Base-by-base conservation (phyloP, 306 rosid genomes). In the Argentina anserina region DNA sequence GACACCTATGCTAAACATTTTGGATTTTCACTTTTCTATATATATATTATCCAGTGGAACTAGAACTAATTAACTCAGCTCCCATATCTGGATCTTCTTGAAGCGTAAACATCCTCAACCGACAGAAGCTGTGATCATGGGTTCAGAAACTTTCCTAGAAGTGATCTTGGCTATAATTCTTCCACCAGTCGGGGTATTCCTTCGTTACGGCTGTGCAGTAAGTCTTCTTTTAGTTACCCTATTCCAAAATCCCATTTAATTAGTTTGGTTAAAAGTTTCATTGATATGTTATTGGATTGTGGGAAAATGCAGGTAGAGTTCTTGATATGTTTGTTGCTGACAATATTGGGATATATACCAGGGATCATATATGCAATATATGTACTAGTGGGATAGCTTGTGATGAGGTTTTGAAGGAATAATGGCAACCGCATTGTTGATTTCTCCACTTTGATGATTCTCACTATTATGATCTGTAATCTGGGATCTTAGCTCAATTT, bases 151-250 rank as follows among this genome's bases (percentile, higher is more conserved):
- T 37, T 90, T 87, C 77, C 23, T 90, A 2, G 90, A 90, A 81
- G 79, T 86, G 7, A 60, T 87, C 58, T 39, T 90, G 37, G 96
- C 92, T 63, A 81, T 90, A 25, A 3, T 90, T 18, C 70, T 90
- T 21, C 92, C 96, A 11, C 96, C 90, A n/a, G 82, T 90, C 58
- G 96, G 92, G 11, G 92, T 87, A 53, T 86, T 87, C 81, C 92
- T 90, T 53, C 87, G 92, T 67, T 87, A 80, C 73, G 92, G 90
- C 72, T 86, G 82, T 61, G 90, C 81, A 33, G 92, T 90, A 81
- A 52, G 13, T 12, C 1, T 33, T 60, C n/a, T 46, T 45, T 36
- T 14, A 5, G n/a, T 20, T 12, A 25, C 33, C 61, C 31, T 21
- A 1, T 21, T 45, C 46, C 14, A 37, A 6, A 31, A 21, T 42